Percentiles rank a stretch among this genome's conserved stretches.
phyloP scores from a whole-genome alignment of 306 rosid genomes.

The Carpinus viminea region DNA sequence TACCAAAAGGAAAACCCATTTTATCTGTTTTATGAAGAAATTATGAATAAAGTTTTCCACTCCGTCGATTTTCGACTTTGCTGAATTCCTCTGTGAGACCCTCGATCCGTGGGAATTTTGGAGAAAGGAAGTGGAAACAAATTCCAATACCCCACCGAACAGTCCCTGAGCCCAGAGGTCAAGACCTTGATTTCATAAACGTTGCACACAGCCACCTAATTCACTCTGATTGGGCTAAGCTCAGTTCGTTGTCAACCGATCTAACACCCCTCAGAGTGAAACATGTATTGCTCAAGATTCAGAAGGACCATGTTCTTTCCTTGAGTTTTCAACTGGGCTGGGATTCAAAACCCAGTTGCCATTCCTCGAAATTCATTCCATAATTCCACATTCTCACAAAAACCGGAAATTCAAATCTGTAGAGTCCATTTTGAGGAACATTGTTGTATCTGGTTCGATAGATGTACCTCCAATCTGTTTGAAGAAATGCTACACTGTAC shows the following conservation, averaged over 20 bases:
- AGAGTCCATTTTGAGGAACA: constrained; percentile 47
- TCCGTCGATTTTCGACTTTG: constrained; percentile 43
- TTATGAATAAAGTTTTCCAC: constrained; percentile 11
- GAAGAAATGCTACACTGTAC: constrained; percentile 53
- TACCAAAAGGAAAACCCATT: neutral
- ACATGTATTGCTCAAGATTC: constrained; percentile 57
- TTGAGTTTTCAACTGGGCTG: constrained; percentile 62
- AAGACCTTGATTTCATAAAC: constrained; percentile 32
- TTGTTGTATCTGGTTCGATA: constrained; percentile 33
- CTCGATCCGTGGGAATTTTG: constrained; percentile 14
- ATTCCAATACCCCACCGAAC: constrained; percentile 69
- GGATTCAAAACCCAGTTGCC: constrained; percentile 48
- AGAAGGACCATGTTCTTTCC: constrained; percentile 66
- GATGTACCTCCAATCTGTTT: constrained; percentile 54
- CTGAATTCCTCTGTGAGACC: constrained; percentile 27
- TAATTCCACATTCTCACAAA: constrained; percentile 69
- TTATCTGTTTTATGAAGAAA: neutral
- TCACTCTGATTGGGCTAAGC: constrained; percentile 76
- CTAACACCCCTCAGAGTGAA: constrained; percentile 44
- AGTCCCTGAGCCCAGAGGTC: constrained; percentile 66
- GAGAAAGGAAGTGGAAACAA: constrained; percentile 28
- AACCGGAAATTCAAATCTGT: constrained; percentile 58
- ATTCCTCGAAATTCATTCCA: constrained; percentile 57
- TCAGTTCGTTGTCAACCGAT: constrained; percentile 39
- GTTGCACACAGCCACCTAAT: constrained; percentile 28